Conservation (phyloP, 2,329 filamentous ascomycete genomes). For the Trichoderma lentiforme region DNA sequence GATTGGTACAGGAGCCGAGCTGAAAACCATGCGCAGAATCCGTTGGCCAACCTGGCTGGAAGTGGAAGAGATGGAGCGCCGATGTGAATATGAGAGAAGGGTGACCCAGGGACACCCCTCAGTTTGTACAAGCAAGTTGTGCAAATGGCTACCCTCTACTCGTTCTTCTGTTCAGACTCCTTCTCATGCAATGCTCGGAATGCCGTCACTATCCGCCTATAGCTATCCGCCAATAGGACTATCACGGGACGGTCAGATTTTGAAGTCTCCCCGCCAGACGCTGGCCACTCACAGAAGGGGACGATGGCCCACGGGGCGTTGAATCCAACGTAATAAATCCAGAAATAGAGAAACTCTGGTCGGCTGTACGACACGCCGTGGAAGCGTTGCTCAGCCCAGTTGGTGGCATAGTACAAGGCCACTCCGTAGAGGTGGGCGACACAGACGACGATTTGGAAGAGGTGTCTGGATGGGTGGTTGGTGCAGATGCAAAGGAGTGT, state of each 20-base stretch:
- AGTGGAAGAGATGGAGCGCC: not conserved
- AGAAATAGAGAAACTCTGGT: slow-evolving; percentile 60
- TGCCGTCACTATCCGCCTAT: slow-evolving; percentile 3
- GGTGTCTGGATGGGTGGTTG: slow-evolving; percentile 45
- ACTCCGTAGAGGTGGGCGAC: slow-evolving; percentile 59
- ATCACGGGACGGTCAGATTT: not conserved
- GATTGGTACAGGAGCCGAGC: not conserved
- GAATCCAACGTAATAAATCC: slow-evolving; percentile 60
- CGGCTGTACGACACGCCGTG: slow-evolving; percentile 50
- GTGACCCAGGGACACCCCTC: not conserved
- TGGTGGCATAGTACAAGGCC: slow-evolving; percentile 60
- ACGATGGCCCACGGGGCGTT: slow-evolving; percentile 60
- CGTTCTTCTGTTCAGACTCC: not conserved
- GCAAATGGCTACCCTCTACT: not conserved
- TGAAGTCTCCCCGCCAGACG: not conserved
- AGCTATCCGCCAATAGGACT: slow-evolving; percentile 17
- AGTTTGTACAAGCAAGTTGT: not conserved
- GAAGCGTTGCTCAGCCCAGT: slow-evolving; percentile 45
- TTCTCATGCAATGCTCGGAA: slow-evolving; percentile 11
- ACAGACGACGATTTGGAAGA: slow-evolving; percentile 50
- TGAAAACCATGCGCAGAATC: not conserved
- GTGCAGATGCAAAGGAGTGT: slow-evolving; percentile 45
- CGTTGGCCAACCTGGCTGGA: not conserved
- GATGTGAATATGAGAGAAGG: not conserved
- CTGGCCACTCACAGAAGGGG: slow-evolving; percentile 46